Evolutionary conservation across 2,329 filamentous ascomycete genomes (phyloP), one percentile per base, ranked within the genome.

Genomic region (Penicillium sp.): DNA sequence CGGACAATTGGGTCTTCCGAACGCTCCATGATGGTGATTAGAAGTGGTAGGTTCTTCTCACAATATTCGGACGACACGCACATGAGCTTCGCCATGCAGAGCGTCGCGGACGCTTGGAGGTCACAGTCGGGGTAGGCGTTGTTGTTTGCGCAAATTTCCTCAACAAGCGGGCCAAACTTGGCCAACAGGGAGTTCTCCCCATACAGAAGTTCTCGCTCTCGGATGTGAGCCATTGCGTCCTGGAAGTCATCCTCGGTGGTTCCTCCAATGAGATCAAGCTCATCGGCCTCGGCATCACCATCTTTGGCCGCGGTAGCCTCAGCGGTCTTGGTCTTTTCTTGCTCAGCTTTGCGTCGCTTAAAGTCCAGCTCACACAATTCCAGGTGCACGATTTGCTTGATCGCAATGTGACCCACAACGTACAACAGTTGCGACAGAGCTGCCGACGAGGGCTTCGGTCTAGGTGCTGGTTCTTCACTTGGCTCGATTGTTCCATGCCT

Each of bases 351-450:
- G 56, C 91, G 82, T 46, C 91, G 86, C 75, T 98, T 98, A 71
- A 98, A 98, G 68, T 98, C 93, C 43, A 93, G 82, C 65, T 98
- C 93, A 66, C 90, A 95, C n/a, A 97, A 78, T 62, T 98, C 93
- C 9, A 98, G 80, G 66, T 98, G 93, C 0, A 98, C 94, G 59
- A 98, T 98, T 66, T 98, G 94, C 73, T 98, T 98, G 65, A 98
- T 93, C 11, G 93, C 93, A 41, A 97, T 87, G 63, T 98, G 93
- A 0, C 93, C 93, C 28, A 97, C 91, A 33, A 95, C 86, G 65
- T 97, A 97, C 0, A 98, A 77, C 2, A 98, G 78, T 62, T 97
- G 93, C 0, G 93, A 95, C 2, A 98, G 76, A 0, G 82, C 84
- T 40, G 90, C 78, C 1, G 88, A 66, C 8, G 66, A 83, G 4